phyloP scores from a whole-genome alignment of 1,284 basidiomycete species.

The Cystobasidiaceae sp. region DNA sequence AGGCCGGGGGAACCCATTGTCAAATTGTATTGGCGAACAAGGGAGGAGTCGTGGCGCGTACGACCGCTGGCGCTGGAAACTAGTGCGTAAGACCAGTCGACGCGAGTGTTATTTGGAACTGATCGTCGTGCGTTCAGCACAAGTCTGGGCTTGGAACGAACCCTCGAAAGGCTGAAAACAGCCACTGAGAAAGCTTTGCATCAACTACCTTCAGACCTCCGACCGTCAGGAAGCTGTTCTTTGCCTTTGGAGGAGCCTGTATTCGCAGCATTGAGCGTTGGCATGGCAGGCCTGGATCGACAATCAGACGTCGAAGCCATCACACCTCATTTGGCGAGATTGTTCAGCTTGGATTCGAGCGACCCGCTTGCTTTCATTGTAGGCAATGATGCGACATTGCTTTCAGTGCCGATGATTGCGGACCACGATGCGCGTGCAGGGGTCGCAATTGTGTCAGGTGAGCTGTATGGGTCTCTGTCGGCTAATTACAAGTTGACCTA shows the following conservation, averaged over 20 bases:
- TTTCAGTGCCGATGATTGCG: slow-evolving; percentile 22
- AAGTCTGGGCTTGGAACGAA: slow-evolving; percentile 4
- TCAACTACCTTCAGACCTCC: not conserved
- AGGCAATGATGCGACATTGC: slow-evolving; percentile 25
- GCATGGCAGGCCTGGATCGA: slow-evolving; percentile 25
- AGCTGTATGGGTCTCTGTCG: no score
- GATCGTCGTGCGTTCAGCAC: not conserved
- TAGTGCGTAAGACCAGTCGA: not conserved
- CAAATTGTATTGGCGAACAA: slow-evolving; percentile 4
- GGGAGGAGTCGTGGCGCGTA: slow-evolving; percentile 11
- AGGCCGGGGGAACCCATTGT: slow-evolving; percentile 17
- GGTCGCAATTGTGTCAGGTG: slow-evolving; percentile 19
- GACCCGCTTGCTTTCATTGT: slow-evolving; percentile 11
- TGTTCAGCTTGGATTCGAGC: slow-evolving; percentile 1
- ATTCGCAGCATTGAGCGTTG: slow-evolving; percentile 18
- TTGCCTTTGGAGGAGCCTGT: not conserved
- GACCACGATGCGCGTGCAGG: slow-evolving; percentile 8
- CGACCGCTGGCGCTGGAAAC: slow-evolving; percentile 14
- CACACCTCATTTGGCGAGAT: slow-evolving; percentile 10
- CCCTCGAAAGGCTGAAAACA: not conserved
- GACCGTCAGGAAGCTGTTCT: not conserved
- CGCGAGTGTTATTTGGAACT: no score
- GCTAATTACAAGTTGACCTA: no score
- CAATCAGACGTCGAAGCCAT: slow-evolving; percentile 4
- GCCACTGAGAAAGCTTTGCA: not conserved